phyloP scores from a whole-genome alignment of 331 rosid genomes.

The Rosa hybrid region DNA sequence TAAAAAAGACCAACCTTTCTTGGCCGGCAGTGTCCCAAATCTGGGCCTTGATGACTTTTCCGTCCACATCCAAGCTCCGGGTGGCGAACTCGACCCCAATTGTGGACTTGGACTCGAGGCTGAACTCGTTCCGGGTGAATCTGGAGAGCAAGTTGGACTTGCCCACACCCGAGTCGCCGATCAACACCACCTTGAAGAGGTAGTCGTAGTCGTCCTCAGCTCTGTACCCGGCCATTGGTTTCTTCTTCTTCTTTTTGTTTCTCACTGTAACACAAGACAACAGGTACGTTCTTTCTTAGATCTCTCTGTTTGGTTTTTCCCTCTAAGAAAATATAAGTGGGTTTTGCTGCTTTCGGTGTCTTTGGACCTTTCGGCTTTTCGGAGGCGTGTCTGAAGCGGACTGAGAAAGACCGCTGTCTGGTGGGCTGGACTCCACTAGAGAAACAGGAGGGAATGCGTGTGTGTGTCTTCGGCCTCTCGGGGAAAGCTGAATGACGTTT shows the following conservation, averaged over 20 bases:
- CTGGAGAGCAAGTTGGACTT: slow-evolving; percentile 61
- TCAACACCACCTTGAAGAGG: slow-evolving; percentile 71
- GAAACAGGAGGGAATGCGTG: not conserved
- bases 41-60: slow-evolving; percentile 56
- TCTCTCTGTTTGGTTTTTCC: slow-evolving; percentile 15
- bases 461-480: not conserved
- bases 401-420: not conserved
- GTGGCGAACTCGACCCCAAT: slow-evolving; percentile 64
- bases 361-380: not conserved
- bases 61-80: slow-evolving; percentile 50
- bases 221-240: slow-evolving; percentile 60
- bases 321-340: not conserved
- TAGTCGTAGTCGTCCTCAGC: slow-evolving; percentile 78
- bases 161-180: slow-evolving; percentile 64
- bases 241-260: not conserved
- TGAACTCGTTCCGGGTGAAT: slow-evolving; percentile 58
- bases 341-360: not conserved
- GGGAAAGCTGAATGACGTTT: not conserved
- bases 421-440: slow-evolving; percentile 5
- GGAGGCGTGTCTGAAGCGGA: not conserved
- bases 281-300: not conserved
- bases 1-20: slow-evolving; percentile 37
- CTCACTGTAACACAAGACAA: not conserved
- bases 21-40: slow-evolving; percentile 65
- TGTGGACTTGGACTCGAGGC: slow-evolving; percentile 62